A percentile compares a stretch with the other conserved stretches of the same genome.
These are phyloP conservation scores for Westerdykella ornata DNA, from an alignment of 2,329 filamentous ascomycete genomes.

Conservation along the genomic window DNA sequence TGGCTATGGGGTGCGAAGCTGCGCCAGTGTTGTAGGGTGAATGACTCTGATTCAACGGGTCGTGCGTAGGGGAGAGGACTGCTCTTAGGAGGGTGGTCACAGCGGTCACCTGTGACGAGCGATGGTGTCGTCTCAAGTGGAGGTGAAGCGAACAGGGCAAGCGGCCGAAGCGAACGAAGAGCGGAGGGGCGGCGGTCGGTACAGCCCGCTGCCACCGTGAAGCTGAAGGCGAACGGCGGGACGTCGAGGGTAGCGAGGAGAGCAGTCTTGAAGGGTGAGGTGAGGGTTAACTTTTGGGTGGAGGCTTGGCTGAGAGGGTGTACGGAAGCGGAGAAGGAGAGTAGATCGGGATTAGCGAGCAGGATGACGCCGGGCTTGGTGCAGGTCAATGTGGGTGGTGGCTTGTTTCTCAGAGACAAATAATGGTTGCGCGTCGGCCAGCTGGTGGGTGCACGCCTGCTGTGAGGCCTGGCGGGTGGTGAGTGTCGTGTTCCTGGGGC, in stretches of 20 bases:
- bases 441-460: too few relatives aligned
- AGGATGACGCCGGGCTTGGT: too few relatives aligned
- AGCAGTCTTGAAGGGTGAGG: background rate
- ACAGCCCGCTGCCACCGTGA: background rate
- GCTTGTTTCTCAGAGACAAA: too few relatives aligned
- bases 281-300: background rate
- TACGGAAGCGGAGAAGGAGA: background rate
- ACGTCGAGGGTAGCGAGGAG: background rate
- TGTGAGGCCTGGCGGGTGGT: too few relatives aligned
- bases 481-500: too few relatives aligned
- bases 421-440: too few relatives aligned
- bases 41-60: slow-evolving; percentile 4
- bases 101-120: background rate
- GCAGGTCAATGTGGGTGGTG: too few relatives aligned
- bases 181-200: background rate
- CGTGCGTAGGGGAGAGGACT: background rate
- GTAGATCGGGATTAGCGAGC: background rate
- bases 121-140: background rate
- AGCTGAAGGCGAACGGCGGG: background rate
- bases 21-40: slow-evolving; percentile 5
- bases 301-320: background rate
- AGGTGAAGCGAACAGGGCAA: background rate
- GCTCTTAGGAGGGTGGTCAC: background rate
- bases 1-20: background rate
- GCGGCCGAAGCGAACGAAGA: background rate